Evolutionary conservation across 2,329 filamentous ascomycete species (phyloP), one percentile per base, ranked within the genome.

Genomic region (Ceratocystis variospora): DNA sequence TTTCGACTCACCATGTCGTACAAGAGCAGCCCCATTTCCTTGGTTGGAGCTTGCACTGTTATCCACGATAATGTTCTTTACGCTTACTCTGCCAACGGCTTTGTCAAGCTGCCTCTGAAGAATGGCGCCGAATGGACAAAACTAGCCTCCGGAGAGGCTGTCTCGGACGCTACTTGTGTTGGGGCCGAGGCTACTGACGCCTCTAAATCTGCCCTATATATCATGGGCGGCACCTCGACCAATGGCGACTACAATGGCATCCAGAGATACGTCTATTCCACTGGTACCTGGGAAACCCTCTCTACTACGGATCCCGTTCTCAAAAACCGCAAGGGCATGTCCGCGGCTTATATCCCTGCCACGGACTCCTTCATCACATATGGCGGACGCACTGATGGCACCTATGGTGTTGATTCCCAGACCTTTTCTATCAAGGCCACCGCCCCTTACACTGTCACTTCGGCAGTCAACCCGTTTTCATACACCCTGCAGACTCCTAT

Each of bases 61-160:
- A 82, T 96, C 69, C 80, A 89, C 78, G 80, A 91, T 73, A 86
- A 91, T 74, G 90, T 86, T 12, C 83, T 97, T 64, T 97, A 95
- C 77, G 86, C 88, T 59, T 96, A 90, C 75, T 89, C 90, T 5
- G 77, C 84, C 7, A 77, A 83, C 61, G 88, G 85, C 33, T 92
- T 97, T 71, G 83, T 91, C 73, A 87, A 88, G 7, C 76, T 97
- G 70, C 76, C 80, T 12, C 77, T 97, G 69, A 76, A 82, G 69
- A 76, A 85, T 70, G 88, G 88, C 63, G 88, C 85, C 62, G 76
- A 83, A 76, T 96, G 93, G 93, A 78, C 81, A 69, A 73, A 79
- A 70, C 75, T 94, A 70, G 72, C 80, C 0, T 81, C 81, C 73
- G 90, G 89, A 62, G 81, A 86, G 68, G 78, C 85, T 19, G 88